phyloP scores from a whole-genome alignment of 2,329 filamentous ascomycete species.

The Aspergillus udagawae region DNA sequence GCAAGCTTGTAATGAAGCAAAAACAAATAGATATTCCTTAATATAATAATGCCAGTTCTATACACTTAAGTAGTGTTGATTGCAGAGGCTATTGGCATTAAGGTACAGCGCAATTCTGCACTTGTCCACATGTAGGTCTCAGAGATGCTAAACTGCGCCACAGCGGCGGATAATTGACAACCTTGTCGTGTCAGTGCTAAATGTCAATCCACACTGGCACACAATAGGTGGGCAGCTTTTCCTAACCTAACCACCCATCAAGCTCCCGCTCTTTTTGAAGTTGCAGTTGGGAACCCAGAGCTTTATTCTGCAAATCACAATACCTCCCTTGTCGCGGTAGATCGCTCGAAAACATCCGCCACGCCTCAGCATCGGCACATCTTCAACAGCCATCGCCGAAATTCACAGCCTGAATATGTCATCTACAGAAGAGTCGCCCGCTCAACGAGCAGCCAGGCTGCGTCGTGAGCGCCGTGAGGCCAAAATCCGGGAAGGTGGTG shows the following conservation, averaged over 20 bases:
- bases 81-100: not conserved
- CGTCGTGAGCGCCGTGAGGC: slow-evolving; percentile 61
- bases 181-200: not conserved
- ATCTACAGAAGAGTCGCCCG: slow-evolving; percentile 42
- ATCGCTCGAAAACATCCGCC: not conserved
- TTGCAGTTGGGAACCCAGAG: not conserved
- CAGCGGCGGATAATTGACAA: not conserved
- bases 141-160: not conserved
- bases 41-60: not conserved
- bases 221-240: not conserved
- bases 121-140: not conserved
- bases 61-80: not conserved
- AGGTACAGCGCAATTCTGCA: not conserved
- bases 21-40: not conserved
- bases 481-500: slow-evolving; percentile 57
- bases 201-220: not conserved
- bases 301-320: not conserved
- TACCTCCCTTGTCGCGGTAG: not conserved
- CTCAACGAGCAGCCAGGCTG: slow-evolving; percentile 53
- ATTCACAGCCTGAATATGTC: slow-evolving; percentile 24
- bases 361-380: not conserved
- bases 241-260: not conserved
- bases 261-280: not conserved
- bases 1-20: not conserved
- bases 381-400: not conserved